phyloP scores from a whole-genome alignment of 495 filamentous ascomycete genomes.

The Aspergillus conjunctus region DNA sequence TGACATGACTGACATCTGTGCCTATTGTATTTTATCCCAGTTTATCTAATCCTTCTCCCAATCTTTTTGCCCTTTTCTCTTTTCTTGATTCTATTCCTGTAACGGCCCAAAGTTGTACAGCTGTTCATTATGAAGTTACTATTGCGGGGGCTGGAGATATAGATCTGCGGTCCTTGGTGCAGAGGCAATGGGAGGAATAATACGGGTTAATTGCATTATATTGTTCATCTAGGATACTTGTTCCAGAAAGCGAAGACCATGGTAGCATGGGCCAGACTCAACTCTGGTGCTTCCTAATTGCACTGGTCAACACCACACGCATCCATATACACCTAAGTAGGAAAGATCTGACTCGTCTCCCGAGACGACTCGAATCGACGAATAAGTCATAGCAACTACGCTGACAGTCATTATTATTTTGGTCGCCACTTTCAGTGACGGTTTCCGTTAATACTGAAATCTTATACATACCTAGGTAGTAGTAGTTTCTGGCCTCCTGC shows the following conservation, averaged over 20 bases:
- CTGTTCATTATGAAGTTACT: neutral
- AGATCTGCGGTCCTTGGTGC: neutral
- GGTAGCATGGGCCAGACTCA: neutral
- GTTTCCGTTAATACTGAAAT: too few relatives aligned
- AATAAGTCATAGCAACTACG: too few relatives aligned
- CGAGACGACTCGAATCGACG: too few relatives aligned
- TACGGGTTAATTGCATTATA: neutral
- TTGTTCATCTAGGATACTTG: neutral
- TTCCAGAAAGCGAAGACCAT: neutral
- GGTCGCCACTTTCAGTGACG: too few relatives aligned
- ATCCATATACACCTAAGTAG: too few relatives aligned
- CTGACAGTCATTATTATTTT: too few relatives aligned
- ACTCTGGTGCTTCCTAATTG: neutral
- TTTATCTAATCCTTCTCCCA: neutral
- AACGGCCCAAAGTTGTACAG: conserved; percentile 1
- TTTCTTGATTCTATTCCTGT: neutral
- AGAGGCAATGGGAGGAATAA: neutral
- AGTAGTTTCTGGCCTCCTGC: too few relatives aligned
- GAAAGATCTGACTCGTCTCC: too few relatives aligned
- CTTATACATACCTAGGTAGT: too few relatives aligned
- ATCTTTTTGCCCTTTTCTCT: neutral
- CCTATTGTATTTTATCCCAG: neutral
- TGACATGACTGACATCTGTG: neutral
- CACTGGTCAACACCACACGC: too few relatives aligned
- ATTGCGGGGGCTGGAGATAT: neutral